phyloP scores from a whole-genome alignment of 495 filamentous ascomycete species.

The Jackrogersella multiformis region DNA sequence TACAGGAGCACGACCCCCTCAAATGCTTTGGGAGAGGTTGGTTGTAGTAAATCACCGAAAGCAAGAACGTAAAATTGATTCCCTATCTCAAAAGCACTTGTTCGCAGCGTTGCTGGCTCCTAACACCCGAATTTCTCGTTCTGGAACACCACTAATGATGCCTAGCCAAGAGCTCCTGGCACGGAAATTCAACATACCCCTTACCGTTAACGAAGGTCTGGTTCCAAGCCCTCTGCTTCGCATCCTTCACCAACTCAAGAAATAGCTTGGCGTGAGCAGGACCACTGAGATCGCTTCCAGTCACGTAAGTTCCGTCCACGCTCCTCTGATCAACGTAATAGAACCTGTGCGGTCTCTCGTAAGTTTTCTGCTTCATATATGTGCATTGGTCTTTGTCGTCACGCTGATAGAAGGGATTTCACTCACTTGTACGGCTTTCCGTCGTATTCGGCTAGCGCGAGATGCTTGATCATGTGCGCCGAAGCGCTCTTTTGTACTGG shows the following conservation, averaged over 20 bases:
- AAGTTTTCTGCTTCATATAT: not conserved
- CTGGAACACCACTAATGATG: not conserved
- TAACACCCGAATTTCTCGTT: too few relatives aligned
- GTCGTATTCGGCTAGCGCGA: slow-evolving; percentile 41
- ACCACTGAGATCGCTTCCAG: slow-evolving; percentile 42
- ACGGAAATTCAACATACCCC: slow-evolving; percentile 44
- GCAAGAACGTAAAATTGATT: too few relatives aligned
- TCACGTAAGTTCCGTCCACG: slow-evolving; percentile 44
- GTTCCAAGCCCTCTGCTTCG: slow-evolving; percentile 47
- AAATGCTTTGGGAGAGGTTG: too few relatives aligned
- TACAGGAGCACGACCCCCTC: too few relatives aligned
- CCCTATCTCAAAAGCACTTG: too few relatives aligned
- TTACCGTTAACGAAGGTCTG: slow-evolving; percentile 53
- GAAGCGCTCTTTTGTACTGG: slow-evolving; percentile 51
- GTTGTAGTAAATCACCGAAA: too few relatives aligned
- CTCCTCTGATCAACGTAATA: slow-evolving; percentile 54
- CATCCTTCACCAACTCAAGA: slow-evolving; percentile 44
- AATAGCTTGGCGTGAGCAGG: slow-evolving; percentile 49
- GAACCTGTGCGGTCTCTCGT: slow-evolving; percentile 43
- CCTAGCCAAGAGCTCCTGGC: not conserved
- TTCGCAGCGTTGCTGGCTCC: too few relatives aligned
- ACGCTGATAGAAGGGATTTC: not conserved
- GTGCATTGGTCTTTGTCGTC: not conserved
- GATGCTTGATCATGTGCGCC: slow-evolving; percentile 45
- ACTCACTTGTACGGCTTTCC: slow-evolving; percentile 51